A percentile compares a stretch with the other conserved stretches of the same genome.
phyloP scores from a whole-genome alignment of 768 basidiomycete species.

The Paxillus involutus region DNA sequence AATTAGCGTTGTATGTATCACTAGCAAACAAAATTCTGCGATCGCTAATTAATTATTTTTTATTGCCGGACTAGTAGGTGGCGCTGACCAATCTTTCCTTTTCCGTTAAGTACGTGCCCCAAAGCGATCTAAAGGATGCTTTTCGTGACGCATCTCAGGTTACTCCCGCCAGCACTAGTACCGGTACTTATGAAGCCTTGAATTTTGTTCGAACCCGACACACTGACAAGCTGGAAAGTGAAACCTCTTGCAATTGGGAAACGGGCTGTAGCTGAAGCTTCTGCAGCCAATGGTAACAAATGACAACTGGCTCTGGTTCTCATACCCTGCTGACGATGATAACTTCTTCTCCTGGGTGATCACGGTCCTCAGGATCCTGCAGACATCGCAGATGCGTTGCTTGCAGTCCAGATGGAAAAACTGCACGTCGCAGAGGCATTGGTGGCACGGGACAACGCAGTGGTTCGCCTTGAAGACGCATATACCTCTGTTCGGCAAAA shows the following conservation, averaged over 20 bases:
- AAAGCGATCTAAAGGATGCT: too few species aligned
- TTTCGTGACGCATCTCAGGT: too few species aligned
- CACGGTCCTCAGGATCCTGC: conserved; percentile 8
- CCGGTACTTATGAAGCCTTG: too few species aligned
- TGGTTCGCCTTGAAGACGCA: conserved; percentile 57
- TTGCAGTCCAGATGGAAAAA: conserved; percentile 55
- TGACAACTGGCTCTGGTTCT: not conserved
- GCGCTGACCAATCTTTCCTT: too few species aligned
- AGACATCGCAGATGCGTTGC: conserved; percentile 44
- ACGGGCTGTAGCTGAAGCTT: not conserved
- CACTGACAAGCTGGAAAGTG: conserved; percentile 4
- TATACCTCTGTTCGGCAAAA: conserved; percentile 64
- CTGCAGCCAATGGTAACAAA: conserved; percentile 15
- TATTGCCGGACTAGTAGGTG: too few species aligned
- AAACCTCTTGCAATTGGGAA: not conserved
- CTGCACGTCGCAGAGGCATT: conserved; percentile 56
- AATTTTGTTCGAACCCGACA: too few species aligned
- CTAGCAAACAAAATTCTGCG: too few species aligned
- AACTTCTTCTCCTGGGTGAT: too few species aligned
- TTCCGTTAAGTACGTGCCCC: too few species aligned
- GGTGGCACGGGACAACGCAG: conserved; percentile 60
- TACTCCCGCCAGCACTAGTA: too few species aligned
- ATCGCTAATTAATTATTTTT: too few species aligned
- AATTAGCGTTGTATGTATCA: too few species aligned
- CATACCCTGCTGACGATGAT: not conserved